A percentile compares a stretch with the other conserved stretches of the same genome.
phyloP scores from a whole-genome alignment of 139 green algal genomes.

The Tetraselmis striata region DNA sequence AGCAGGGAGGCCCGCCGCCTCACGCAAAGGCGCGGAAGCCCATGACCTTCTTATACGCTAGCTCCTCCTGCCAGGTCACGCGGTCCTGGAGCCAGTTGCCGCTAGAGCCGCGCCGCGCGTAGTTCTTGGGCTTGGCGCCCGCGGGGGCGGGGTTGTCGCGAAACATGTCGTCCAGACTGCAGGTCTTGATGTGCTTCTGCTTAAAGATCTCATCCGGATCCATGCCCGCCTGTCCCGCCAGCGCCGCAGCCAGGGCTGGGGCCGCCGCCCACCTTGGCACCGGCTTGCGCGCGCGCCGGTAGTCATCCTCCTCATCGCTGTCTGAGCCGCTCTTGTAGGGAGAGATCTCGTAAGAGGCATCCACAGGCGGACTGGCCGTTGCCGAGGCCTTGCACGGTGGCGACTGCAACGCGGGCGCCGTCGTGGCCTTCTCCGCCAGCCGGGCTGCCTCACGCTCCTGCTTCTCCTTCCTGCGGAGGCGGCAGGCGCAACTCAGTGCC shows the following conservation, averaged over 20 bases:
- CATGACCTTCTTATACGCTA: conserved; percentile 56
- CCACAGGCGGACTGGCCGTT: too few species aligned
- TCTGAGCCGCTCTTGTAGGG: conserved; percentile 60
- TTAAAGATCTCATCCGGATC: conserved; percentile 33
- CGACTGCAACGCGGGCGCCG: too few species aligned
- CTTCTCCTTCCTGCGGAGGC: neutral
- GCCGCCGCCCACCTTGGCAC: conserved; percentile 62
- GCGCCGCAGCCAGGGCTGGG: conserved; percentile 29
- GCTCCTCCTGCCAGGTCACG: conserved; percentile 51
- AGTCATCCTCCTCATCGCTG: conserved; percentile 32
- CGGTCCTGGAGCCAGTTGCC: conserved; percentile 63
- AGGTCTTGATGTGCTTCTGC: conserved; percentile 54
- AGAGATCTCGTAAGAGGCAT: conserved; percentile 76
- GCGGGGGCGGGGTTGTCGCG: neutral
- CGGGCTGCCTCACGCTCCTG: neutral
- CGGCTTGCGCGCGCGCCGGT: conserved; percentile 42
- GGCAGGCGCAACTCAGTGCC: too few species aligned
- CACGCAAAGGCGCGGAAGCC: conserved; percentile 25
- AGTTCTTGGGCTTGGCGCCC: conserved; percentile 31
- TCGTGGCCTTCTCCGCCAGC: neutral
- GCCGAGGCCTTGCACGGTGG: too few species aligned
- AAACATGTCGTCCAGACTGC: conserved; percentile 63
- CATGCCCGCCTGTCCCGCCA: conserved; percentile 39
- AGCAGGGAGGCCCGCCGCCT: too few species aligned
- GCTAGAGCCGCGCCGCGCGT: conserved; percentile 54